phyloP scores from a whole-genome alignment of 192 early-diverging fungal species.

The Podila clonocystis region DNA sequence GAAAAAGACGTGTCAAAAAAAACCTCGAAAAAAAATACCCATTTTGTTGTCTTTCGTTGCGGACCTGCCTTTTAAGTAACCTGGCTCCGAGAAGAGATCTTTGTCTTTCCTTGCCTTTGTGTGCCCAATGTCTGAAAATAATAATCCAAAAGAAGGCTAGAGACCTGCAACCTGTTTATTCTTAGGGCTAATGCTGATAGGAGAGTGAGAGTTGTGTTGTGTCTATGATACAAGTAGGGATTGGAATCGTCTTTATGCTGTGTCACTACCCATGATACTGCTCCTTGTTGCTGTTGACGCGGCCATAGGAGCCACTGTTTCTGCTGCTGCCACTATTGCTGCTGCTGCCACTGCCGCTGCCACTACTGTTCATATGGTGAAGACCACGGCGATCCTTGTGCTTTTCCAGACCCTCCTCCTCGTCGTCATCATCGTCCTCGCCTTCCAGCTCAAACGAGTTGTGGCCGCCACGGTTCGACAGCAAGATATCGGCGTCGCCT shows the following conservation, averaged over 20 bases:
- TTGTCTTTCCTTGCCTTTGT: too few species aligned
- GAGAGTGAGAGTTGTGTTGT: not conserved
- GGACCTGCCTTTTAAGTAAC: too few species aligned
- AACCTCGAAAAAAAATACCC: too few species aligned
- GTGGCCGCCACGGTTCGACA: conserved; percentile 9
- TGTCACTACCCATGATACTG: not conserved
- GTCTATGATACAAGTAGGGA: not conserved
- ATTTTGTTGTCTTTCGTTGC: too few species aligned
- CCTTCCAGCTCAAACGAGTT: conserved; percentile 27
- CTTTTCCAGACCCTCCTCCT: conserved; percentile 9
- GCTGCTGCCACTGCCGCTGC: not conserved
- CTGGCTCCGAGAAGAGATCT: too few species aligned
- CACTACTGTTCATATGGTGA: not conserved
- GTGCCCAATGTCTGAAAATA: too few species aligned
- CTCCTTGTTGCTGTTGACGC: not conserved
- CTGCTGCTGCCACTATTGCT: not conserved
- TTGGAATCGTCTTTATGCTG: not conserved
- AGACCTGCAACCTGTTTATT: too few species aligned
- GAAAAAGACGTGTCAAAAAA: too few species aligned
- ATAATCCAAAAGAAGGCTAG: too few species aligned
- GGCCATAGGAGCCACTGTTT: not conserved
- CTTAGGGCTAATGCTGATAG: too few species aligned
- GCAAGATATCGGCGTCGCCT: conserved; percentile 17
- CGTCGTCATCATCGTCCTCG: conserved; percentile 21
- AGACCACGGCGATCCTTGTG: not conserved